phyloP scores from a whole-genome alignment of 331 rosid species.

The Cydonia oblonga region DNA sequence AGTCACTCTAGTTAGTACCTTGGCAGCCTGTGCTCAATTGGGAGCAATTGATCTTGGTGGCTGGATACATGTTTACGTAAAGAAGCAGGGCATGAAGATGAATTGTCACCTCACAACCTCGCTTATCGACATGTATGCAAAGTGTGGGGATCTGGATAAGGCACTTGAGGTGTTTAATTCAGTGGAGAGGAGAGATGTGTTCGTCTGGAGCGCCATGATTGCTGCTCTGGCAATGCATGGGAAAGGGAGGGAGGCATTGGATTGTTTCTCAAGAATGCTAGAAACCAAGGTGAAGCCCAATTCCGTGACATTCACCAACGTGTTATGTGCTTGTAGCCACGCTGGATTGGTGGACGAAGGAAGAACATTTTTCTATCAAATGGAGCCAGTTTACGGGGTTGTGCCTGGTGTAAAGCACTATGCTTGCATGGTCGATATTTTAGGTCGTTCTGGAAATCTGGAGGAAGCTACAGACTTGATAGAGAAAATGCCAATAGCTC shows the following conservation, averaged over 20 bases:
- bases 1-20: constrained; percentile 41
- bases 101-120: constrained; percentile 41
- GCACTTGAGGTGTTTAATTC: constrained; percentile 35
- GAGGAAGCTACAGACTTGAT: constrained; percentile 38
- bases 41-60: constrained; percentile 53
- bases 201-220: constrained; percentile 58
- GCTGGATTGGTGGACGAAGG: constrained; percentile 43
- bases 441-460: constrained; percentile 45
- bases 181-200: constrained; percentile 42
- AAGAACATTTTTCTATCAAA: constrained; percentile 30
- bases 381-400: constrained; percentile 41
- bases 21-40: constrained; percentile 53
- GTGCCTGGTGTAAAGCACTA: constrained; percentile 46
- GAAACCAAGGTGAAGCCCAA: constrained; percentile 47
- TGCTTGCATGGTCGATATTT: constrained; percentile 44
- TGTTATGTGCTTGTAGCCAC: constrained; percentile 56
- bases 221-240: constrained; percentile 62
- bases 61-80: constrained; percentile 41
- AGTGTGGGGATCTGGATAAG: constrained; percentile 50
- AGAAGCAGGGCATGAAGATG: constrained; percentile 35
- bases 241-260: constrained; percentile 37
- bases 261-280: constrained; percentile 38
- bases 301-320: constrained; percentile 43
- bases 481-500: constrained; percentile 36
- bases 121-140: constrained; percentile 56